Evolutionary conservation across 768 basidiomycete genomes (phyloP).

Genomic region (Roridomyces roridus): DNA sequence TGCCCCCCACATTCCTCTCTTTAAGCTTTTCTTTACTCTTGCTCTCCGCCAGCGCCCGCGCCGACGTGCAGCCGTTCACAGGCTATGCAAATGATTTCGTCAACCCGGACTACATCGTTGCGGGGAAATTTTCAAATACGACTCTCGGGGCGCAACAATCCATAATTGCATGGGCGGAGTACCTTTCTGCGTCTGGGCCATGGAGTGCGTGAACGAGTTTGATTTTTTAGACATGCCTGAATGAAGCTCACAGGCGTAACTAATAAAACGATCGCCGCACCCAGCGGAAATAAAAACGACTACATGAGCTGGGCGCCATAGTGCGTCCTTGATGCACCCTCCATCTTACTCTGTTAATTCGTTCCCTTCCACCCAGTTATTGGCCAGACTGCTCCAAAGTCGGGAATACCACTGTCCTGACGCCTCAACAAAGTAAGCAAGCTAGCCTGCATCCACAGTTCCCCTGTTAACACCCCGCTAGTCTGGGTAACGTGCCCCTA

Average conservation of each 20-base stretch:
- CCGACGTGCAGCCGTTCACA: slow-evolving; percentile 34
- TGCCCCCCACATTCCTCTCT: slow-evolving; percentile 30
- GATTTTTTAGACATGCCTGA: too few relatives aligned
- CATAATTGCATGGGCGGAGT: slow-evolving; percentile 53
- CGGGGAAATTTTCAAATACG: slow-evolving; percentile 45
- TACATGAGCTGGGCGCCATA: slow-evolving; percentile 78
- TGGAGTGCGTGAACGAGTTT: too few relatives aligned
- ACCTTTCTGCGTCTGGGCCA: slow-evolving; percentile 49
- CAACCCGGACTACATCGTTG: slow-evolving; percentile 54
- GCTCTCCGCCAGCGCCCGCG: slow-evolving; percentile 25
- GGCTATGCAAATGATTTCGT: slow-evolving; percentile 64
- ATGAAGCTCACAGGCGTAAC: too few relatives aligned
- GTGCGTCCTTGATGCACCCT: slow-evolving; percentile 53
- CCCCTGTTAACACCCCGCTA: slow-evolving; percentile 22
- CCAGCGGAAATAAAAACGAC: slow-evolving; percentile 61
- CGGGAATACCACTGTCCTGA: slow-evolving; percentile 62
- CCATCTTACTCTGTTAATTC: not conserved
- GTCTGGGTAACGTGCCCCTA: slow-evolving; percentile 70
- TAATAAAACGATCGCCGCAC: slow-evolving; percentile 51
- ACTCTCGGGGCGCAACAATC: slow-evolving; percentile 53
- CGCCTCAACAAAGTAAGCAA: slow-evolving; percentile 58
- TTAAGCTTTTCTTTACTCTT: slow-evolving; percentile 33
- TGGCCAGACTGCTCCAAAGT: slow-evolving; percentile 70
- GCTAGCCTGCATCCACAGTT: slow-evolving; percentile 9
- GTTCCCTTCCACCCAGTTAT: slow-evolving; percentile 40